Evolutionary conservation across 495 filamentous ascomycete genomes (phyloP), one percentile per base, ranked within the genome.

Genomic region (Trichoderma orchidacearum): DNA sequence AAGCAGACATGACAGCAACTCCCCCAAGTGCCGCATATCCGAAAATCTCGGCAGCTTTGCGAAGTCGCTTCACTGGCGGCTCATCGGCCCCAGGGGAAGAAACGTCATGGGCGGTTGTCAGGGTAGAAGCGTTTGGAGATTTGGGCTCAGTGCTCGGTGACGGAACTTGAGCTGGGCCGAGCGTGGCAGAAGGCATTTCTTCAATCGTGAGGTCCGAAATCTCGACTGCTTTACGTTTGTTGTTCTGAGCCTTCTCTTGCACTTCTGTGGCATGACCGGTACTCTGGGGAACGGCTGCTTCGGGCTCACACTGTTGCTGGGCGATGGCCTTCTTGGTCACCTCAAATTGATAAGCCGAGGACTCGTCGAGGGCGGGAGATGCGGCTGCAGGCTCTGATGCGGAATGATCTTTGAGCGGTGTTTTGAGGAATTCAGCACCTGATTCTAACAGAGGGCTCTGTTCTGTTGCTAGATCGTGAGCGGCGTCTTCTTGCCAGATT

Each of bases 311-410:
- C 17, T 45, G 38, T 25, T 48, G 41, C 21, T 48, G 41, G 7
- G n/a, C 5, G 8, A 25, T 9, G 0, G 53, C 18, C 7, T 53
- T 54, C 11, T 54, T 54, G 1, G 30, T 35, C 30, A 54, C 18
- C 9, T 34, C 18, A 17, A 30, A 54, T 17, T 54, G 52, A 54
- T 69, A 68, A 11, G 71, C 71, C 52, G 68, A 71, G 13, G 71
- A 70, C 67, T 72, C 70, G 54, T 74, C 69, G 27, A 67, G 56
- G 36, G 66, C 64, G 18, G 62, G 62, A 34, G 62, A 60, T 21
- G 53, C 59, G 18, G 31, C 23, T 5, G 53, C 51, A 34, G 23
- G 23, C 1, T 52, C 17, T 31, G 9, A 27, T 21, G 59, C 36
- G 21, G 57, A 32, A n/a, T 65, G 62, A 36, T 62, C 54, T 18